phyloP scores from a whole-genome alignment of 1,139 yeast genomes.

The Pichia kudriavzevii region DNA sequence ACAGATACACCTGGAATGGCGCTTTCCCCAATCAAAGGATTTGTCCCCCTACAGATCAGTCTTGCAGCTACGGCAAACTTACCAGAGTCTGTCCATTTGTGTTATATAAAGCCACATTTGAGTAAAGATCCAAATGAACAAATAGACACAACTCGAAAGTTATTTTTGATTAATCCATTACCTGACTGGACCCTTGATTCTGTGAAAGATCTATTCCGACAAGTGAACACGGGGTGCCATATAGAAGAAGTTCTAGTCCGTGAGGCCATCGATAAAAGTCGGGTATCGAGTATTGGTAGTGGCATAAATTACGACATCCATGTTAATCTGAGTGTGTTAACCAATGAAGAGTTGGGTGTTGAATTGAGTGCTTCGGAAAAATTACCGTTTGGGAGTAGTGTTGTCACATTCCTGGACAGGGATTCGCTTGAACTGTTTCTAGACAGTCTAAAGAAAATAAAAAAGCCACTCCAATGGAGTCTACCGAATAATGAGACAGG shows the following conservation, averaged over 20 bases:
- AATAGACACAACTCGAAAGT: constrained; percentile 33
- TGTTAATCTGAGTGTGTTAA: constrained; percentile 51
- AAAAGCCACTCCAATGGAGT: constrained; percentile 17
- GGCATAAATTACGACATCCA: constrained; percentile 36
- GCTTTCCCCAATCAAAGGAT: constrained; percentile 40
- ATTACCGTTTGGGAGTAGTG: constrained; percentile 66
- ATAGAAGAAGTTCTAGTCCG: constrained; percentile 9
- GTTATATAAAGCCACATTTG: constrained; percentile 58
- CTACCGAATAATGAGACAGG: constrained; percentile 21
- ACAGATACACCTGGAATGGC: too few species aligned
- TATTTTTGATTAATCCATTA: constrained; percentile 77
- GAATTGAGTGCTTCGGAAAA: constrained; percentile 20
- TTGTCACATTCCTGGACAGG: constrained; percentile 70
- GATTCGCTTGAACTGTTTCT: constrained; percentile 63
- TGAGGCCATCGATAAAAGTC: constrained; percentile 8
- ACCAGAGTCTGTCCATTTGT: constrained; percentile 35
- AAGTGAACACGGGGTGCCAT: constrained; percentile 44
- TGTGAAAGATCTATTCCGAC: constrained; percentile 51
- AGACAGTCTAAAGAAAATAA: constrained; percentile 14
- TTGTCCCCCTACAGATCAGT: constrained; percentile 41
- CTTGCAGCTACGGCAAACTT: constrained; percentile 28
- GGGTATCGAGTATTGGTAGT: constrained; percentile 9
- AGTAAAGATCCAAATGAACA: constrained; percentile 27
- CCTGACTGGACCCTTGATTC: constrained; percentile 45
- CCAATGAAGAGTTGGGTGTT: constrained; percentile 46